A percentile compares a stretch with the other conserved stretches of the same genome.
Conservation (phyloP, 2,329 filamentous ascomycete genomes). For the Aspergillus latus region DNA sequence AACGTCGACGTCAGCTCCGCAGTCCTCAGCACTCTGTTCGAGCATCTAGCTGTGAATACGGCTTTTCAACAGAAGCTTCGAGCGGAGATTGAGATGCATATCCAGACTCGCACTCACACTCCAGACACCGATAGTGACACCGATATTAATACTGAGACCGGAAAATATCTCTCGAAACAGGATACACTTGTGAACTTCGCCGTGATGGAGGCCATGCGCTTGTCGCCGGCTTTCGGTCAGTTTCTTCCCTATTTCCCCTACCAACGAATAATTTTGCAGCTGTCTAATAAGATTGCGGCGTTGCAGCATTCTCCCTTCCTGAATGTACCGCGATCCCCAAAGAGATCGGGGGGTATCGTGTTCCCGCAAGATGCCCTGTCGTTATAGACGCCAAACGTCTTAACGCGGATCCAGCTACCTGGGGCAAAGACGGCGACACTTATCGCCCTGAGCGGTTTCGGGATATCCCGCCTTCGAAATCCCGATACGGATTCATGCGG, state of each 20-base stretch:
- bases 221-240: background rate
- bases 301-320: background rate
- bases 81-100: background rate
- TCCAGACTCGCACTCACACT: background rate
- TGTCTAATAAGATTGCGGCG: background rate
- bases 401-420: background rate
- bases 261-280: too few relatives aligned
- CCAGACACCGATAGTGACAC: background rate
- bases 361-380: background rate
- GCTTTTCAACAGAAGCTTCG: background rate
- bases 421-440: background rate
- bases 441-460: background rate
- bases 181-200: background rate
- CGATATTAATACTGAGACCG: background rate
- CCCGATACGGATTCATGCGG: background rate
- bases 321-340: background rate
- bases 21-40: background rate
- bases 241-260: background rate
- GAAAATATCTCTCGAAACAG: background rate
- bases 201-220: background rate
- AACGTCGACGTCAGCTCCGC: background rate
- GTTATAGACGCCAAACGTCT: background rate
- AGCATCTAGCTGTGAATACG: background rate
- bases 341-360: background rate
- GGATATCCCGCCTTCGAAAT: background rate